phyloP scores from a whole-genome alignment of 1,284 basidiomycete species.

The Porogramme epimiltina region DNA sequence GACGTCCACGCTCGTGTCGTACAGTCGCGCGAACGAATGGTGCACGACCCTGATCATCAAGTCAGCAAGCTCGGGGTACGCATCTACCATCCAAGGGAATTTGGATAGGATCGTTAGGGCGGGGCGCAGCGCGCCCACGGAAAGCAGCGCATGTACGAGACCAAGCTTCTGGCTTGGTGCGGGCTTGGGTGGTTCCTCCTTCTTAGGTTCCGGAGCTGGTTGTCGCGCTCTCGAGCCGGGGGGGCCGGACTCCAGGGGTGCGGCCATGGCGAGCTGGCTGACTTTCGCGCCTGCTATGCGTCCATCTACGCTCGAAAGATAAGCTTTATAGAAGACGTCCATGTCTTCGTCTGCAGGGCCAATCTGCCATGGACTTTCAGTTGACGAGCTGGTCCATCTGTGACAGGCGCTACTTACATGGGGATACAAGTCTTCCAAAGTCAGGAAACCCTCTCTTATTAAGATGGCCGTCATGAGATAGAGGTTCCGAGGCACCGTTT shows the following conservation, averaged over 20 bases:
- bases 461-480: slow-evolving; percentile 86
- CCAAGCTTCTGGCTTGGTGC: slow-evolving; percentile 82
- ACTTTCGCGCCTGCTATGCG: slow-evolving; percentile 68
- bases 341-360: slow-evolving; percentile 78
- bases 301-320: slow-evolving; percentile 65
- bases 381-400: too few species aligned
- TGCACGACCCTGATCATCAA: slow-evolving; percentile 77
- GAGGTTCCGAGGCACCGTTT: slow-evolving; percentile 72
- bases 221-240: slow-evolving; percentile 24
- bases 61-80: slow-evolving; percentile 84
- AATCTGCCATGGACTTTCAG: slow-evolving; percentile 47
- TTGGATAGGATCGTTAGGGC: slow-evolving; percentile 80
- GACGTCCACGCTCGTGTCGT: slow-evolving; percentile 42
- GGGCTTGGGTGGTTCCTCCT: slow-evolving; percentile 51
- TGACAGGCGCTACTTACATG: slow-evolving; percentile 72
- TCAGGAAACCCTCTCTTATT: slow-evolving; percentile 86
- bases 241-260: slow-evolving; percentile 72
- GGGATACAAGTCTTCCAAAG: slow-evolving; percentile 83
- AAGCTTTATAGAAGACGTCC: slow-evolving; percentile 67
- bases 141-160: slow-evolving; percentile 80
- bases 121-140: slow-evolving; percentile 82
- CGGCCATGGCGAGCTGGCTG: slow-evolving; percentile 88
- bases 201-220: slow-evolving; percentile 42
- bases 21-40: slow-evolving; percentile 69
- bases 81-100: slow-evolving; percentile 86